phyloP scores from a whole-genome alignment of 352 stramenopile genomes.

The Pythium graminicola region DNA sequence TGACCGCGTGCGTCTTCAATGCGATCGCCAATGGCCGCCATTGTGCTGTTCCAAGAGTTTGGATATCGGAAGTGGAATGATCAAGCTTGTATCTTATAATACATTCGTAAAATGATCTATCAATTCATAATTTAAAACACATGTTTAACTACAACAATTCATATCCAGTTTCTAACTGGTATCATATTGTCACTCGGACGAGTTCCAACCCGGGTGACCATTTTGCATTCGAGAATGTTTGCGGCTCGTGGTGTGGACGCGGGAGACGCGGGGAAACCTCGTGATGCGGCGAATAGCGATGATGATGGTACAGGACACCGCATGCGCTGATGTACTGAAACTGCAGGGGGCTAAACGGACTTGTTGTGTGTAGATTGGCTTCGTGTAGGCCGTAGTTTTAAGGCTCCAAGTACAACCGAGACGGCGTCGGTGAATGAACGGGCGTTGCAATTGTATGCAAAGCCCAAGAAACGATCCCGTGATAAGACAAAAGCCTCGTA shows the following conservation, averaged over 20 bases:
- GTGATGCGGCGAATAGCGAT: slow-evolving; percentile 3
- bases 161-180: slow-evolving; percentile 1
- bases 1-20: slow-evolving; percentile 49
- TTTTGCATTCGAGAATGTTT: slow-evolving; percentile 20
- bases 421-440: slow-evolving; percentile 1
- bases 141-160: not conserved
- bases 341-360: not conserved
- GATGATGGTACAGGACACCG: slow-evolving; percentile 8
- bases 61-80: not conserved
- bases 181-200: too few relatives aligned
- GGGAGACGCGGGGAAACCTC: not conserved
- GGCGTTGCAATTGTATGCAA: slow-evolving; percentile 30
- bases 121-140: not conserved
- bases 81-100: not conserved
- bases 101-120: not conserved
- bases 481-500: slow-evolving; percentile 15
- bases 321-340: not conserved
- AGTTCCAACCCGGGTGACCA: too few relatives aligned
- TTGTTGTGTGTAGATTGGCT: slow-evolving; percentile 38
- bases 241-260: slow-evolving; percentile 1
- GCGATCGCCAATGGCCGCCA: slow-evolving; percentile 37
- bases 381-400: slow-evolving; percentile 29
- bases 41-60: slow-evolving; percentile 10
- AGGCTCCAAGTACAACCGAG: not conserved
- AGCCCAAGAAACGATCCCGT: slow-evolving; percentile 8